Percentiles rank a stretch among this genome's conserved stretches.
Conservation (phyloP, 2,329 filamentous ascomycete genomes). For the Elsinoe fawcettii region DNA sequence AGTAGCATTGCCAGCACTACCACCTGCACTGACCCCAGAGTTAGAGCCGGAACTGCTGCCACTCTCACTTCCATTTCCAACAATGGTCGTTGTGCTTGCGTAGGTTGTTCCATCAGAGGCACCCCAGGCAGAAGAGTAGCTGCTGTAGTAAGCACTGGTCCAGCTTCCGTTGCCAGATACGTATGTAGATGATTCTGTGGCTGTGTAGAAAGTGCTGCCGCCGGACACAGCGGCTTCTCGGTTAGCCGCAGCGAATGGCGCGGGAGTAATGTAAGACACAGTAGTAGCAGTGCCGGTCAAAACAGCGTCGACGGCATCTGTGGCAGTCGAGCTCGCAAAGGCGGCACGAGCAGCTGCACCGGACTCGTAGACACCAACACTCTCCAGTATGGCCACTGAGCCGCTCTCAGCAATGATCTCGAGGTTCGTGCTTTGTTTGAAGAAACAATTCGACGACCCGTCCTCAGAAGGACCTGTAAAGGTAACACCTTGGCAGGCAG, state of each 20-base stretch:
- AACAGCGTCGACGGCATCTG: slow-evolving; percentile 15
- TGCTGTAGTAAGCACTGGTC: slow-evolving; percentile 16
- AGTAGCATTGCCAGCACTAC: slow-evolving; percentile 18
- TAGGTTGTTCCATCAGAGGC: slow-evolving; percentile 5
- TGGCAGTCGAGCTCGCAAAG: slow-evolving; percentile 22
- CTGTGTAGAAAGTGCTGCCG: slow-evolving; percentile 27
- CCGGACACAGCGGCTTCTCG: slow-evolving; percentile 26
- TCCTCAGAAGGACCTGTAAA: slow-evolving; percentile 21
- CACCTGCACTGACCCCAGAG: slow-evolving; percentile 22
- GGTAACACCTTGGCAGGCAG: slow-evolving; percentile 29
- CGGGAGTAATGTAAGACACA: slow-evolving; percentile 19
- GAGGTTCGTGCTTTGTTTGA: slow-evolving; percentile 25
- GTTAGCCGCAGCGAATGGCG: slow-evolving; percentile 23
- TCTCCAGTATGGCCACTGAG: slow-evolving; percentile 26
- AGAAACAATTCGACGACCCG: slow-evolving; percentile 27
- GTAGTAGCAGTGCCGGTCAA: slow-evolving; percentile 7
- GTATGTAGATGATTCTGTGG: slow-evolving; percentile 25
- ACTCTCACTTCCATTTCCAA: background rate
- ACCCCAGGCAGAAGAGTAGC: slow-evolving; percentile 13
- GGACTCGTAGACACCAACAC: slow-evolving; percentile 9
- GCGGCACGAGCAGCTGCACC: slow-evolving; percentile 19
- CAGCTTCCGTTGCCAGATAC: slow-evolving; percentile 7
- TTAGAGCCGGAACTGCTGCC: slow-evolving; percentile 7
- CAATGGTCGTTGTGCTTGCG: slow-evolving; percentile 1
- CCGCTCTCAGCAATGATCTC: slow-evolving; percentile 23